Conservation (phyloP, 768 basidiomycete species). For the Phaffia australis region DNA sequence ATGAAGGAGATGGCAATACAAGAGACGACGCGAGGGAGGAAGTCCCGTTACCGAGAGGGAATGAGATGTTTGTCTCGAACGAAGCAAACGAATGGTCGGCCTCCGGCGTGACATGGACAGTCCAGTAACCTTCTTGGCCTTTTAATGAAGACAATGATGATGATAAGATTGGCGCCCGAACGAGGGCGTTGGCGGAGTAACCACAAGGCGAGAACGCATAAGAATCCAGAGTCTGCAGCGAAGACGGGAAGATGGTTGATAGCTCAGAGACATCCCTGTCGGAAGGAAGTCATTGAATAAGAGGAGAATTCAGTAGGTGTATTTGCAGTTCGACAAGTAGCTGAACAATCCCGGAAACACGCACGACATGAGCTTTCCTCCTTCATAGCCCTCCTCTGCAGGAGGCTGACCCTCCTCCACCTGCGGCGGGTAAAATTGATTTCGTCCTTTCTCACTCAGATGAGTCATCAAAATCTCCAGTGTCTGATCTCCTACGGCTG, state of each 20-base stretch:
- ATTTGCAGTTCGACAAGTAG: not conserved
- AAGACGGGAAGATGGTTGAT: conserved; percentile 55
- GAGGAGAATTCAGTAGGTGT: not conserved
- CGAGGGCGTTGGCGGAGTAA: conserved; percentile 84
- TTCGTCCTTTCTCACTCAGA: conserved; percentile 61
- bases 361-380: conserved; percentile 22
- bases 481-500: conserved; percentile 55
- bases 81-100: conserved; percentile 96
- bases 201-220: conserved; percentile 93
- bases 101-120: conserved; percentile 97
- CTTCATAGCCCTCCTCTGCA: conserved; percentile 39
- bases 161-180: conserved; percentile 33
- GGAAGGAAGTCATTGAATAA: not conserved
- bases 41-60: conserved; percentile 26
- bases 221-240: conserved; percentile 73
- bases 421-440: conserved; percentile 55
- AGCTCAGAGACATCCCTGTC: conserved; percentile 8
- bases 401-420: not conserved
- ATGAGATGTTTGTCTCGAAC: conserved; percentile 95
- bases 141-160: conserved; percentile 14
- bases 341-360: not conserved
- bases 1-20: not conserved
- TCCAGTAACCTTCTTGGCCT: conserved; percentile 81
- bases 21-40: conserved; percentile 37
- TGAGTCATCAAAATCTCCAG: conserved; percentile 98